These are phyloP conservation scores for Eleusine indica DNA, from an alignment of 176 grass and related monocot genomes.

Conservation along the genomic window DNA sequence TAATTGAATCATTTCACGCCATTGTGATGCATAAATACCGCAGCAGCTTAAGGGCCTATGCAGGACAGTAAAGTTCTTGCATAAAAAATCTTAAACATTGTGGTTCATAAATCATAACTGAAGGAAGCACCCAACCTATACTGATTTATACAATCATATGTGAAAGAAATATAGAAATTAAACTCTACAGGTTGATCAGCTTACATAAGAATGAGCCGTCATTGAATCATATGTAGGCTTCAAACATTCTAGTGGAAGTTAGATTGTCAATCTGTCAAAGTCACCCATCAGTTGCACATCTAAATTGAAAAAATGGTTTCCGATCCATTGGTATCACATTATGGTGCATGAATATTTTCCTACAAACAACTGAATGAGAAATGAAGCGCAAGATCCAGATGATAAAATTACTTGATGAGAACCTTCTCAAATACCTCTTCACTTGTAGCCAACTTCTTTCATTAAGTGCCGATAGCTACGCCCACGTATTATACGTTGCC, in stretches of 20 bases:
- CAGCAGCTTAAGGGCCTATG: background rate
- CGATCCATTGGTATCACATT: conserved; percentile 5
- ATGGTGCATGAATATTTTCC: conserved; percentile 9
- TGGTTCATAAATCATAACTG: background rate
- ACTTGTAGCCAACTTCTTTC: conserved; percentile 94
- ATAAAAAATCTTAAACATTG: background rate
- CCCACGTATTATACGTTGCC: conserved; percentile 78
- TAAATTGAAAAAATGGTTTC: conserved; percentile 24
- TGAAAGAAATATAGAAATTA: conserved; percentile 17
- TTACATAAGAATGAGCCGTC: conserved; percentile 40
- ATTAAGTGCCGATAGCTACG: conserved; percentile 93
- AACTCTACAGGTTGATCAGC: conserved; percentile 26
- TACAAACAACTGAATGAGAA: conserved; percentile 12
- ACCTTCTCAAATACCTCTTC: conserved; percentile 42
- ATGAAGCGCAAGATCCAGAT: conserved; percentile 23
- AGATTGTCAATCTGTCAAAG: conserved; percentile 27
- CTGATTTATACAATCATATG: background rate
- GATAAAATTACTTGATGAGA: conserved; percentile 4
- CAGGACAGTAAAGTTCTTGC: background rate
- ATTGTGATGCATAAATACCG: background rate
- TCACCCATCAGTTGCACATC: conserved; percentile 18
- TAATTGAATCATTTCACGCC: background rate
- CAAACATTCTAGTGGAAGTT: conserved; percentile 26
- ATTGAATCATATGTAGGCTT: conserved; percentile 1
- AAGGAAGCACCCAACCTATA: background rate